Evolutionary conservation across 1,284 basidiomycete species (phyloP).

Genomic region (Cystobasidiaceae sp.): DNA sequence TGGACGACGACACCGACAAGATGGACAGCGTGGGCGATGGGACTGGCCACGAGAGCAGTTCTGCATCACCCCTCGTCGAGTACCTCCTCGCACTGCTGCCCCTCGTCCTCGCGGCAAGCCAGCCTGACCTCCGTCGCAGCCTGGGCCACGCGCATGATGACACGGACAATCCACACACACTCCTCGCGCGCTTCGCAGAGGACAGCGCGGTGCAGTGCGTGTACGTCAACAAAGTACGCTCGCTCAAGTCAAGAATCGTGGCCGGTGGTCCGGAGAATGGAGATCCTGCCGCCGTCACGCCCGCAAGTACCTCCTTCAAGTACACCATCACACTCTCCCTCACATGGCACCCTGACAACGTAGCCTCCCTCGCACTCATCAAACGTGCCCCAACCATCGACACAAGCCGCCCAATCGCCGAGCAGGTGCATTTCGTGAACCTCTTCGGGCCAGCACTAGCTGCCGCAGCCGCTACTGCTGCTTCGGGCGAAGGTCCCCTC

Average conservation of each 20-base stretch:
- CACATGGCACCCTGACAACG: slow-evolving; percentile 70
- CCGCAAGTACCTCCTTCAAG: too few species aligned
- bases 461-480: slow-evolving; percentile 30
- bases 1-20: too few species aligned
- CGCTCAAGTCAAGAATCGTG: too few species aligned
- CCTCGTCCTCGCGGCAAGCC: slow-evolving; percentile 14
- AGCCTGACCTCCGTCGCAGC: slow-evolving; percentile 5
- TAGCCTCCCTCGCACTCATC: slow-evolving; percentile 87
- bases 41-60: too few species aligned
- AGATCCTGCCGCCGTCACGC: too few species aligned
- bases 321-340: slow-evolving; percentile 17
- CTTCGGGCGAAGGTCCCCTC: slow-evolving; percentile 31
- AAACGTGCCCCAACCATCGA: slow-evolving; percentile 83
- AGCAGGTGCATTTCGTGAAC: slow-evolving; percentile 87
- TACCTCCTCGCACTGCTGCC: slow-evolving; percentile 19
- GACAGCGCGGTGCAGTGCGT: slow-evolving; percentile 23
- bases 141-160: background rate
- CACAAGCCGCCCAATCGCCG: slow-evolving; percentile 66
- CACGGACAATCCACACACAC: too few species aligned
- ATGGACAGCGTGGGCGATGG: too few species aligned
- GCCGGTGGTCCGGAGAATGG: too few species aligned
- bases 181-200: slow-evolving; percentile 15
- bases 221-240: slow-evolving; percentile 31
- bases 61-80: background rate
- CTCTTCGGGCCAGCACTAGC: slow-evolving; percentile 66